Conservation (phyloP, 129 eudicot genomes). For the Helianthus annuus region DNA sequence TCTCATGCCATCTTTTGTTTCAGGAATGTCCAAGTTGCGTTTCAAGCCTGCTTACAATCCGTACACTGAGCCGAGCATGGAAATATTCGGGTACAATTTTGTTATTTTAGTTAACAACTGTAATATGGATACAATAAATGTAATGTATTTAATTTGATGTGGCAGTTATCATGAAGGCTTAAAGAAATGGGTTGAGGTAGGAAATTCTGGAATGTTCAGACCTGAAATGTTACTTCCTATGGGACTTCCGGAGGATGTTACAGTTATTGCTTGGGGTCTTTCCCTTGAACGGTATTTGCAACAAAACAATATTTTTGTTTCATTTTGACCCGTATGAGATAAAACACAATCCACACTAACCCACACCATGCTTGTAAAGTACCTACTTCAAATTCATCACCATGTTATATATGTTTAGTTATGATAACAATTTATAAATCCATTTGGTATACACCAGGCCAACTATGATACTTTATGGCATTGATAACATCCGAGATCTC, state of each 20-base stretch:
- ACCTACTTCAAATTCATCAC: not conserved
- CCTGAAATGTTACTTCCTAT: constrained; percentile 98
- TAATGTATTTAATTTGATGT: not conserved
- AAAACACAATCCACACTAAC: not conserved
- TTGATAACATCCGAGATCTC: constrained; percentile 95
- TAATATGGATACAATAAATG: not conserved
- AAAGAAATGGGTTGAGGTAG: constrained; percentile 94
- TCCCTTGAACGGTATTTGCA: constrained; percentile 69
- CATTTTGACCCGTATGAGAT: constrained; percentile 1
- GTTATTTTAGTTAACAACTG: not conserved
- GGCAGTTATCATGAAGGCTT: constrained; percentile 93
- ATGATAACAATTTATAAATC: not conserved
- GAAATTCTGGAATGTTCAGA: constrained; percentile 99
- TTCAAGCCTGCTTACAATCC: constrained; percentile 99
- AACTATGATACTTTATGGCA: constrained; percentile 87
- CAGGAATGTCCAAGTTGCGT: constrained; percentile 93
- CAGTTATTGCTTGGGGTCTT: constrained; percentile 97
- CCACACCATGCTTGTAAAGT: not conserved
- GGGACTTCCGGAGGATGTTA: constrained; percentile 97
- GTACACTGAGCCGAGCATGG: constrained; percentile 99
- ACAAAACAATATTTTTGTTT: constrained; percentile 6
- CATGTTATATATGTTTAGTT: not conserved
- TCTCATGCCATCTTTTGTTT: constrained; percentile 10
- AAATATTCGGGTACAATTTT: constrained; percentile 73
- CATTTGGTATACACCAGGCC: constrained; percentile 51